Evolutionary conservation across 1,284 basidiomycete species (phyloP).

Genomic region (Psilocybe mexicana): DNA sequence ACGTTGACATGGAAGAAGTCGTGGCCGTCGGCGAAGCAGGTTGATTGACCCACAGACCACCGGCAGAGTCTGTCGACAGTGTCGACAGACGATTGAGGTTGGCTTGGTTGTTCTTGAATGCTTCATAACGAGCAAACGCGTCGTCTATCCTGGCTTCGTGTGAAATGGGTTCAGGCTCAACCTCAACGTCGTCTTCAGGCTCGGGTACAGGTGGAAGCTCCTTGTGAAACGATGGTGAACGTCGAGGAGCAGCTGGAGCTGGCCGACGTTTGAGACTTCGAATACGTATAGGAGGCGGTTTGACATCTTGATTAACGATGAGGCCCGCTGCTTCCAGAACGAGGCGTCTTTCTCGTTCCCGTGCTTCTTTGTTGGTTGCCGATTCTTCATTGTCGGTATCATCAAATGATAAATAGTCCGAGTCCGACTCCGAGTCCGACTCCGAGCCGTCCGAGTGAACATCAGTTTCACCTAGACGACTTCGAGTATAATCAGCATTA

Average conservation of each 20-base stretch:
- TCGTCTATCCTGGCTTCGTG: conserved; percentile 66
- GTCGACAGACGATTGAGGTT: conserved; percentile 57
- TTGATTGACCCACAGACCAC: conserved; percentile 14
- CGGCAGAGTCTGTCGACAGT: conserved; percentile 49
- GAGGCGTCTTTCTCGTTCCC: conserved; percentile 76
- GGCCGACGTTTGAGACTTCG: conserved; percentile 41
- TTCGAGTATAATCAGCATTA: neutral
- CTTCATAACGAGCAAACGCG: conserved; percentile 89
- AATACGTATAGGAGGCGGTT: conserved; percentile 39
- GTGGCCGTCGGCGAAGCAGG: conserved; percentile 34
- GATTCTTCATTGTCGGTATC: conserved; percentile 53
- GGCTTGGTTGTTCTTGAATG: conserved; percentile 60
- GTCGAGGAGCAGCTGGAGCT: conserved; percentile 48
- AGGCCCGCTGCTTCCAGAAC: conserved; percentile 89
- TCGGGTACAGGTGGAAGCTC: conserved; percentile 56
- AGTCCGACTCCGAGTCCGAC: conserved; percentile 25
- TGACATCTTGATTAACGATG: conserved; percentile 60
- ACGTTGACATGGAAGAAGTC: conserved; percentile 22
- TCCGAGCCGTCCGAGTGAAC: conserved; percentile 37
- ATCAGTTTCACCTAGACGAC: neutral
- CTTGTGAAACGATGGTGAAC: conserved; percentile 33
- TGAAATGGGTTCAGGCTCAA: conserved; percentile 32
- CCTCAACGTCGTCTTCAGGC: conserved; percentile 20
- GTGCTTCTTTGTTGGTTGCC: conserved; percentile 50
- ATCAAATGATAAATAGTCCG: conserved; percentile 56